Evolutionary conservation across 306 rosid species (phyloP), one percentile per base, ranked within the genome.

Genomic region (Pachyrhizus erosus): DNA sequence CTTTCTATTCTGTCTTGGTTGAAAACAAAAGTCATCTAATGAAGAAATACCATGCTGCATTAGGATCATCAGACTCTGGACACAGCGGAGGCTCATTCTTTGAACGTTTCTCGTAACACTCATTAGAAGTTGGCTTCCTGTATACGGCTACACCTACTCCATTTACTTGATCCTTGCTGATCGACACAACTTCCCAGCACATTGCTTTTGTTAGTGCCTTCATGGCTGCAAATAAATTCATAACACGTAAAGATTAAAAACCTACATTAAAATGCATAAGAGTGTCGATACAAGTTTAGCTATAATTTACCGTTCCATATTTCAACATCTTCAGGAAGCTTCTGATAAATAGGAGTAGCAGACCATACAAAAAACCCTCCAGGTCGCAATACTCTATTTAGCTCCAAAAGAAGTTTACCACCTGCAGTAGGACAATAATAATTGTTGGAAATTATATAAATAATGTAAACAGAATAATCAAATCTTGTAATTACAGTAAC

Each of bases 331-430:
- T 93, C 99, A 23, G 90, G 72, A 52, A 81, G 83, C 90, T 96
- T 93, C 88, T 93, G 97, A 88, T 96, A 96, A 77, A 96, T 74
- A 21, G 99, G 99, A 82, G 99, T 96, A 80, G 99, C 99, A 89
- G 99, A 96, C 99, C 99, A 96, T 26, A 96, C 92, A 77, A 96
- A 93, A 91, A 83, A 91, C 73, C 99, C 99, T 24, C 99, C 99
- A 80, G 99, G 99, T 52, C 99, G 90, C 94, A 96, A 87, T 68
- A 96, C 83, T 72, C 99, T 93, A 84, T 96, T 96, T 78, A 96
- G 88, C 89, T 96, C 99, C 90, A 96, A 79, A 65, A 96, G 97
- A 90, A 96, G 98, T 82, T 96, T 96, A 77, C 99, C 99, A 86
- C 99, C 99, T 96, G 88, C 89, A 87, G 73, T 87, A 45, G 51